Evolutionary conservation across 345 rosid species (phyloP).

Genomic region (Cardamine occulta): DNA sequence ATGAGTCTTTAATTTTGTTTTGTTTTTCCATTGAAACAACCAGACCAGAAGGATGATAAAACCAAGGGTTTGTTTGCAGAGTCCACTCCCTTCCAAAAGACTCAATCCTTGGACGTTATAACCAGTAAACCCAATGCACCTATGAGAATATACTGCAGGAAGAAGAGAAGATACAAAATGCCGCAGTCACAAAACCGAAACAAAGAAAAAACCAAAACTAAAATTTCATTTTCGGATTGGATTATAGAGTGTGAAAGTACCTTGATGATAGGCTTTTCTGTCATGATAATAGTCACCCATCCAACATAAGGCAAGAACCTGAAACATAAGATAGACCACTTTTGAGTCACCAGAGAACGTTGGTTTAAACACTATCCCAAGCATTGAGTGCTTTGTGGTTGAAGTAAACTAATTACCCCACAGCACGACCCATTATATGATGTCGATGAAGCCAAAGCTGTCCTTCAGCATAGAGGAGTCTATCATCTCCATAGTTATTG

Average conservation of each 20-base stretch:
- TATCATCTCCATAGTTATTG: constrained; percentile 80
- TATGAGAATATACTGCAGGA: constrained; percentile 77
- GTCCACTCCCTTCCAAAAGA: constrained; percentile 28
- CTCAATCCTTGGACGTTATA: constrained; percentile 84
- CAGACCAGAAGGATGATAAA: constrained; percentile 3
- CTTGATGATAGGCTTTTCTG: constrained; percentile 93
- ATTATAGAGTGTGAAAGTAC: constrained; percentile 37
- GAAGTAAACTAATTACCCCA: constrained; percentile 57
- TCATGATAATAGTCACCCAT: constrained; percentile 97
- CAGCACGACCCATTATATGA: constrained; percentile 92
- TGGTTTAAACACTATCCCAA: background rate
- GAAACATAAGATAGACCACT: constrained; percentile 21
- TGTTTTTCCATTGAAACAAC: constrained; percentile 23
- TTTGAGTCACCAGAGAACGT: background rate
- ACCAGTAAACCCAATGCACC: constrained; percentile 89
- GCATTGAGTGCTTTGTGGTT: background rate
- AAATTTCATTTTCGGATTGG: background rate
- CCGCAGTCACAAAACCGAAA: background rate
- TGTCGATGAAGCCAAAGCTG: constrained; percentile 86
- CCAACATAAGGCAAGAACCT: constrained; percentile 93
- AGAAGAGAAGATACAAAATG: constrained; percentile 16
- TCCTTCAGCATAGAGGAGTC: constrained; percentile 83
- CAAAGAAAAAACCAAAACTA: no score
- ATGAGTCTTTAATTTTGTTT: constrained; percentile 19
- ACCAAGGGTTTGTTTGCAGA: constrained; percentile 19